Evolutionary conservation across 2,329 filamentous ascomycete species (phyloP).

Genomic region (Arthroderma sp.): DNA sequence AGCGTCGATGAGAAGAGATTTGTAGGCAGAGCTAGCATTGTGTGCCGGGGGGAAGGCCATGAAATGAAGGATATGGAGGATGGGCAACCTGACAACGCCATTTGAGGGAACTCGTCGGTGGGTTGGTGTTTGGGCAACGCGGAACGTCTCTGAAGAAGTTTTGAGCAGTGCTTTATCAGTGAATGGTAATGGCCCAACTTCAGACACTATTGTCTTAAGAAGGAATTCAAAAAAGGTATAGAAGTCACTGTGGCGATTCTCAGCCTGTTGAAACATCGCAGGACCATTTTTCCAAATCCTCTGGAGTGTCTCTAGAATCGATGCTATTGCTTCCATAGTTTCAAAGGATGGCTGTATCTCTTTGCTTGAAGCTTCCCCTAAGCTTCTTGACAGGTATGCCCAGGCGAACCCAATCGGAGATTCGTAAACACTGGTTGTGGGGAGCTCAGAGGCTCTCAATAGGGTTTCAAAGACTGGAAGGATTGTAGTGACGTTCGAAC

Average conservation of each 20-base stretch:
- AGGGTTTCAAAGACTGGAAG: conserved; percentile 45
- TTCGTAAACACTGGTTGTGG: conserved; percentile 27
- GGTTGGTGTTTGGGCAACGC: conserved; percentile 28
- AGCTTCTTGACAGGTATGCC: conserved; percentile 44
- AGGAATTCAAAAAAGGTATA: conserved; percentile 40
- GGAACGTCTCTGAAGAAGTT: conserved; percentile 44
- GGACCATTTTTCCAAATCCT: conserved; percentile 52
- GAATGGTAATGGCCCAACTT: conserved; percentile 38
- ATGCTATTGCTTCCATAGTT: conserved; percentile 64
- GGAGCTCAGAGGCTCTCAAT: neutral
- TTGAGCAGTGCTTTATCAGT: conserved; percentile 37
- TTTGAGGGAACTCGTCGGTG: conserved; percentile 18
- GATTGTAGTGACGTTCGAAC: conserved; percentile 54
- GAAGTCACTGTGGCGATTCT: conserved; percentile 24
- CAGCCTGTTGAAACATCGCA: conserved; percentile 20
- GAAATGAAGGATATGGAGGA: conserved; percentile 27
- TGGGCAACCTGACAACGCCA: conserved; percentile 22
- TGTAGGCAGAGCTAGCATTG: conserved; percentile 16
- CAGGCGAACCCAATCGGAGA: conserved; percentile 45
- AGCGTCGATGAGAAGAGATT: conserved; percentile 17
- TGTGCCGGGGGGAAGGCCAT: conserved; percentile 16
- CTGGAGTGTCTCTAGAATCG: conserved; percentile 55
- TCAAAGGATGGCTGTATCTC: conserved; percentile 83
- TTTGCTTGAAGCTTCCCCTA: conserved; percentile 57
- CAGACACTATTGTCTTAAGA: conserved; percentile 36